Percentiles rank a stretch among this genome's conserved stretches.
phyloP scores from a whole-genome alignment of 257 asterid genomes.

The Ocimum tenuiflorum region DNA sequence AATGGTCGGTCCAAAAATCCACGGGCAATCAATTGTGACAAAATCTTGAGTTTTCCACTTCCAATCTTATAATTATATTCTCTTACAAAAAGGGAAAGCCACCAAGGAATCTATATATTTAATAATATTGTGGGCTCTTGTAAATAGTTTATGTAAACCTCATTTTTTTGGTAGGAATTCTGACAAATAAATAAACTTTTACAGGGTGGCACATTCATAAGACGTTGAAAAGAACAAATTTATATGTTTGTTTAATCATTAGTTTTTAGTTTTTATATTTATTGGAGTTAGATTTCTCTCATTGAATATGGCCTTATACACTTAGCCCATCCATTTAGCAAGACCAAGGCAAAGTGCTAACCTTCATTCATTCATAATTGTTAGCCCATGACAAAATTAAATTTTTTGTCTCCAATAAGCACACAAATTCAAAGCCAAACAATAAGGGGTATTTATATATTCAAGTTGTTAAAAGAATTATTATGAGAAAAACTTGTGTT shows the following conservation, averaged over 20 bases:
- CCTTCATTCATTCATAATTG: not conserved
- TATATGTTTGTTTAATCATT: not conserved
- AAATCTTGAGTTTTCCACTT: conserved; percentile 18
- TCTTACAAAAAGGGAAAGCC: conserved; percentile 10
- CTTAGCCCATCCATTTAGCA: not conserved
- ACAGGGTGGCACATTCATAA: conserved; percentile 12
- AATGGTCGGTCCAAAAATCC: conserved; percentile 12
- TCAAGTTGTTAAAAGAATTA: too few species aligned
- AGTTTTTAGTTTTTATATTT: not conserved
- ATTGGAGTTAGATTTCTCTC: not conserved
- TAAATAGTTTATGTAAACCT: not conserved
- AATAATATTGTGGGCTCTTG: too few species aligned
- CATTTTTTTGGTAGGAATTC: not conserved
- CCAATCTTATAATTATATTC: not conserved
- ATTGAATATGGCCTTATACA: not conserved
- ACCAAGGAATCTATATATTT: not conserved
- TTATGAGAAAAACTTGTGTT: too few species aligned
- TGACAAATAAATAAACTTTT: conserved; percentile 16
- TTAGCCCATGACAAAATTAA: not conserved
- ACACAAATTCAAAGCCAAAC: too few species aligned
- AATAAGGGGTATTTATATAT: too few species aligned
- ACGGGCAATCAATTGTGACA: conserved; percentile 10
- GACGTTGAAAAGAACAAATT: not conserved
- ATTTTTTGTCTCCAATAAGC: too few species aligned
- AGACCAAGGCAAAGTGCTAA: not conserved